Conservation (phyloP, 345 rosid species). For the Syzygium oleosum region DNA sequence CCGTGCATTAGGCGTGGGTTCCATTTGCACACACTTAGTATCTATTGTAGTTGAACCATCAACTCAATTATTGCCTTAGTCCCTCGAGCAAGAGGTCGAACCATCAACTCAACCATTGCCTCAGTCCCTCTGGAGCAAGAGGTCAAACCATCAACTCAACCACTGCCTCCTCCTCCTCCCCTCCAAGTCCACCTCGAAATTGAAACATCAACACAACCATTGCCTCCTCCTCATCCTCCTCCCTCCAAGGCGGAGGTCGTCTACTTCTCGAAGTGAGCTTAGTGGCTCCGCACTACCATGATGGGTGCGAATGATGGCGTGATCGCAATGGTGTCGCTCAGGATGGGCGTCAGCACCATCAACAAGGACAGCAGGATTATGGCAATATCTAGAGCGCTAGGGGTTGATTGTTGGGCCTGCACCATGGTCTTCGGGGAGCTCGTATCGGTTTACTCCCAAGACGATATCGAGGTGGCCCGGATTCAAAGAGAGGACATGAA, state of each 20-base stretch:
- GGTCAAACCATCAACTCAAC: too few relatives aligned
- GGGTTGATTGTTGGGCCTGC: conserved; percentile 68
- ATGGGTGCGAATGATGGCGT: conserved; percentile 73
- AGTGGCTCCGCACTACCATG: conserved; percentile 45
- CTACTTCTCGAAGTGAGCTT: too few relatives aligned
- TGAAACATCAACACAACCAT: too few relatives aligned
- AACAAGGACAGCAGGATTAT: conserved; percentile 43
- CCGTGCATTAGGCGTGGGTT: too few relatives aligned
- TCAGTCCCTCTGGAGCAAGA: too few relatives aligned
- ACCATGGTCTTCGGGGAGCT: conserved; percentile 83
- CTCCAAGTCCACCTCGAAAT: too few relatives aligned
- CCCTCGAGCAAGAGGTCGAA: background rate
- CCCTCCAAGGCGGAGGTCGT: too few relatives aligned
- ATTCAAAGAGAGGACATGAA: conserved; percentile 23
- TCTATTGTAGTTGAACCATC: too few relatives aligned
- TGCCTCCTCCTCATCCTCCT: too few relatives aligned
- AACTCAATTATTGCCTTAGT: background rate
- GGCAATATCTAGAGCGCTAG: conserved; percentile 53
- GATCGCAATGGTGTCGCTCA: conserved; percentile 58
- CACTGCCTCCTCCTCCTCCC: too few relatives aligned
- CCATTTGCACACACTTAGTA: too few relatives aligned
- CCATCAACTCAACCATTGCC: conserved; percentile 30
- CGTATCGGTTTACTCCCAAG: conserved; percentile 66
- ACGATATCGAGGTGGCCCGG: conserved; percentile 54
- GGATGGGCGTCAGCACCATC: conserved; percentile 74